phyloP scores from a whole-genome alignment of 352 stramenopile species.

The Aphanomyces astaci region DNA sequence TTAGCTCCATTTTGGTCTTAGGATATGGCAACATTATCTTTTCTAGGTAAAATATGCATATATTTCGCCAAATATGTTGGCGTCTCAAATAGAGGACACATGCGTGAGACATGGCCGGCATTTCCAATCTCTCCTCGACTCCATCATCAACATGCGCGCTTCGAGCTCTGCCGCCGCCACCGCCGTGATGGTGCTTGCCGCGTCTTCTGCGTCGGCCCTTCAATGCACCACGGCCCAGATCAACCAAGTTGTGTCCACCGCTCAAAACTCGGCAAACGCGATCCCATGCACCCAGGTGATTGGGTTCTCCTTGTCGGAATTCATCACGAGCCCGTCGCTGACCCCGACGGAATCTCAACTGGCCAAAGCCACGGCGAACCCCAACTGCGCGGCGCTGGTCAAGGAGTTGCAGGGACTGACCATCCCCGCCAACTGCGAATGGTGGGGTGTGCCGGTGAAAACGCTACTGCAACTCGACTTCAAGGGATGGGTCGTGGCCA shows the following conservation, averaged over 20 bases:
- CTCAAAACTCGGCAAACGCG: neutral
- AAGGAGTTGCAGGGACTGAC: neutral
- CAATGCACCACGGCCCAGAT: conserved; percentile 4
- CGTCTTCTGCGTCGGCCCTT: neutral
- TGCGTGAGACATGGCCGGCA: neutral
- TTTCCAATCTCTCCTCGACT: neutral
- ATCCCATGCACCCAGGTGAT: neutral
- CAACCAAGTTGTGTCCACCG: neutral
- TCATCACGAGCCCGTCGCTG: neutral
- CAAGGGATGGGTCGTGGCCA: neutral
- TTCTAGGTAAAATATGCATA: neutral
- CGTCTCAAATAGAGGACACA: neutral
- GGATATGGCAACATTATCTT: neutral
- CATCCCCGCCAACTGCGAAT: neutral
- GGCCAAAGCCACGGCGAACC: neutral
- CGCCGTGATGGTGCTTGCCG: neutral
- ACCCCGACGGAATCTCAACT: neutral
- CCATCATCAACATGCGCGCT: neutral
- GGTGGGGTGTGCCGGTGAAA: neutral
- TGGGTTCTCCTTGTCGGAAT: neutral
- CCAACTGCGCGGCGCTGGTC: neutral
- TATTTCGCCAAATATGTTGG: neutral
- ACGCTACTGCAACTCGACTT: neutral
- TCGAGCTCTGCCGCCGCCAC: too few relatives aligned
- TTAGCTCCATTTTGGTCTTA: neutral